These are phyloP conservation scores for Cercophora newfieldiana DNA, from an alignment of 495 filamentous ascomycete genomes.

Conservation along the genomic window DNA sequence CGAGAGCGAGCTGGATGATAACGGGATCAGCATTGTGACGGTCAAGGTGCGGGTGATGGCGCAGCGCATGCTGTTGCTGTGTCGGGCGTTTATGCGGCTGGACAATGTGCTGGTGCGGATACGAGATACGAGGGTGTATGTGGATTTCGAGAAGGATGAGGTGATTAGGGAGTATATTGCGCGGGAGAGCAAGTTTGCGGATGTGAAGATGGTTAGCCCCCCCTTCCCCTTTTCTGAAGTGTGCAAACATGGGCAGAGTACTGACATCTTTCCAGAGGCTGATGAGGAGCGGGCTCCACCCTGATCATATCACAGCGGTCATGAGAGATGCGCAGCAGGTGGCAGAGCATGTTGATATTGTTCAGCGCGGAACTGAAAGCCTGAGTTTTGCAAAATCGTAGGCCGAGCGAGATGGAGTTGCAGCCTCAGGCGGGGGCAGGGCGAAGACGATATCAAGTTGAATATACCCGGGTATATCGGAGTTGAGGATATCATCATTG, in stretches of 20 bases:
- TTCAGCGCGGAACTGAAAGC: not conserved
- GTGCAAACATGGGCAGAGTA: conserved; percentile 9
- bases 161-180: conserved; percentile 87
- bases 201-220: conserved; percentile 64
- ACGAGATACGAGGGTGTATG: conserved; percentile 85
- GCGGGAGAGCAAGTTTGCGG: conserved; percentile 75
- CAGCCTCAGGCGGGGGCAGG: not conserved
- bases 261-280: conserved; percentile 55
- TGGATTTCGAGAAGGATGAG: conserved; percentile 80
- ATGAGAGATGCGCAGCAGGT: conserved; percentile 42
- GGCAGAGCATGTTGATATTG: not conserved
- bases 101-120: conserved; percentile 86
- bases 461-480: not conserved
- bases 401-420: not conserved
- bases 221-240: too few species aligned
- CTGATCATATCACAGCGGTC: conserved; percentile 72
- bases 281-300: conserved; percentile 55
- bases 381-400: not conserved
- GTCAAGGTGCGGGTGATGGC: conserved; percentile 94
- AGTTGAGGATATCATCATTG: not conserved
- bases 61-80: conserved; percentile 75
- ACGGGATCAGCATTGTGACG: conserved; percentile 84
- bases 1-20: conserved; percentile 96
- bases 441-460: not conserved
- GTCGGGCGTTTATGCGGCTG: conserved; percentile 88